Evolutionary conservation across 306 rosid species (phyloP).

Genomic region (Pterocarpus macrocarpus): DNA sequence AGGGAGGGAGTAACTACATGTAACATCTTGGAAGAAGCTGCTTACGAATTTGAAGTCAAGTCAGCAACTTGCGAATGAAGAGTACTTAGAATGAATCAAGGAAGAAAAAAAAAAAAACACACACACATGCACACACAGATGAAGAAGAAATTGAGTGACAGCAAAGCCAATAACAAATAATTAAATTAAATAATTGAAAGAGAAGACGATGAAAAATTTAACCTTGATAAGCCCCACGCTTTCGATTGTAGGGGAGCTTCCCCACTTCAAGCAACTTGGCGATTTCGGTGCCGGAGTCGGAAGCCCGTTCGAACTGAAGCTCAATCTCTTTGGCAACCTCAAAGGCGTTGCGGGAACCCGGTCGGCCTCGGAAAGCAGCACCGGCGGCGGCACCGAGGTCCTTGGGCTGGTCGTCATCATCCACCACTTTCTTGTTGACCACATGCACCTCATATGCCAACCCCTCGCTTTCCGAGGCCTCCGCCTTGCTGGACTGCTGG

Average conservation of each 20-base stretch:
- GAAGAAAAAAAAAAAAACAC: neutral
- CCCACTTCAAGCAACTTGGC: conserved; percentile 87
- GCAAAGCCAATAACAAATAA: neutral
- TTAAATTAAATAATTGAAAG: neutral
- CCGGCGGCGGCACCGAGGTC: conserved; percentile 47
- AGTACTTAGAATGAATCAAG: neutral
- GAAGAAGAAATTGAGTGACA: conserved; percentile 4
- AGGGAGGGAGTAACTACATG: conserved; percentile 69
- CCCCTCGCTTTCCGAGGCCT: conserved; percentile 45
- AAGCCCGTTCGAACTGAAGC: conserved; percentile 81
- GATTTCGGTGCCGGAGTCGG: conserved; percentile 75
- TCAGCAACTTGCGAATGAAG: conserved; percentile 16
- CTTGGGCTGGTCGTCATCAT: conserved; percentile 64
- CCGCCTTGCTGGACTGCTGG: conserved; percentile 41
- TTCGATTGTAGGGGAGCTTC: conserved; percentile 70
- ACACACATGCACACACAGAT: neutral
- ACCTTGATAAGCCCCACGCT: conserved; percentile 66
- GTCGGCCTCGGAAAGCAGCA: conserved; percentile 59
- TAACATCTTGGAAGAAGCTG: conserved; percentile 85
- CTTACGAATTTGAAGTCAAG: conserved; percentile 18
- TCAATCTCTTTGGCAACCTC: conserved; percentile 83
- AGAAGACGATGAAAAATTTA: neutral
- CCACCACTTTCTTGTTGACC: conserved; percentile 69
- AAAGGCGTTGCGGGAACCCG: conserved; percentile 65
- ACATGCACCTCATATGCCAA: conserved; percentile 59